A percentile compares a stretch with the other conserved stretches of the same genome.
phyloP scores from a whole-genome alignment of 352 stramenopile genomes.

The Phytophthora colocasiae region DNA sequence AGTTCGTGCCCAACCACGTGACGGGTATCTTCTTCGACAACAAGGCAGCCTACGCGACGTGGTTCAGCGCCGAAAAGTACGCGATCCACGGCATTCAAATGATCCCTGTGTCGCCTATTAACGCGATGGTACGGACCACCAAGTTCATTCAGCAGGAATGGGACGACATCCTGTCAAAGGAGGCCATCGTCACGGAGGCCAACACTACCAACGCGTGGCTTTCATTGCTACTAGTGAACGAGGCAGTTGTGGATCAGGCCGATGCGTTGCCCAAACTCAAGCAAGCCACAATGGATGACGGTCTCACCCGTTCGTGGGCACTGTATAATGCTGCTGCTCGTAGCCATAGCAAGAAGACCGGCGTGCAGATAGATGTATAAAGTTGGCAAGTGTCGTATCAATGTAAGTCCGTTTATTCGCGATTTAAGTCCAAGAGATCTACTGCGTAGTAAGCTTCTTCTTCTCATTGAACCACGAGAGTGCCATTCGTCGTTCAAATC shows the following conservation, averaged over 20 bases:
- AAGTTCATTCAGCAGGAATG: conserved; percentile 79
- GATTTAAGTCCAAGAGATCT: too few species aligned
- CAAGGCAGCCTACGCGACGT: conserved; percentile 74
- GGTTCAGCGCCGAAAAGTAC: conserved; percentile 74
- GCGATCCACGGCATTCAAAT: conserved; percentile 84
- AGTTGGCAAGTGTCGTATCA: background rate
- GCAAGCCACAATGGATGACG: conserved; percentile 64
- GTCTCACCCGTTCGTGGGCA: conserved; percentile 68
- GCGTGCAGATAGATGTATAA: conserved; percentile 6
- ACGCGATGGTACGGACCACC: conserved; percentile 63
- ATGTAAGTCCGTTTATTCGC: background rate
- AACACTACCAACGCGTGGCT: conserved; percentile 66
- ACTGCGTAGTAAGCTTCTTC: conserved; percentile 1
- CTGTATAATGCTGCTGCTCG: conserved; percentile 62
- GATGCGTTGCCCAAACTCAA: conserved; percentile 49
- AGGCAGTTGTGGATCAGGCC: conserved; percentile 61
- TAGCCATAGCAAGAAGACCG: conserved; percentile 8
- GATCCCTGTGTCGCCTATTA: conserved; percentile 76
- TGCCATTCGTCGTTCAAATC: background rate
- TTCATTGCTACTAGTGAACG: conserved; percentile 74
- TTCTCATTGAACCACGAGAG: conserved; percentile 20
- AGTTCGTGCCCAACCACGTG: conserved; percentile 74
- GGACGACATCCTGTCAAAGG: conserved; percentile 72
- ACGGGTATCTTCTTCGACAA: conserved; percentile 79
- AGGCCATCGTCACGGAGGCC: conserved; percentile 51